Evolutionary conservation across 2,329 filamentous ascomycete genomes (phyloP).

Genomic region (Paraconiothyrium sp.): DNA sequence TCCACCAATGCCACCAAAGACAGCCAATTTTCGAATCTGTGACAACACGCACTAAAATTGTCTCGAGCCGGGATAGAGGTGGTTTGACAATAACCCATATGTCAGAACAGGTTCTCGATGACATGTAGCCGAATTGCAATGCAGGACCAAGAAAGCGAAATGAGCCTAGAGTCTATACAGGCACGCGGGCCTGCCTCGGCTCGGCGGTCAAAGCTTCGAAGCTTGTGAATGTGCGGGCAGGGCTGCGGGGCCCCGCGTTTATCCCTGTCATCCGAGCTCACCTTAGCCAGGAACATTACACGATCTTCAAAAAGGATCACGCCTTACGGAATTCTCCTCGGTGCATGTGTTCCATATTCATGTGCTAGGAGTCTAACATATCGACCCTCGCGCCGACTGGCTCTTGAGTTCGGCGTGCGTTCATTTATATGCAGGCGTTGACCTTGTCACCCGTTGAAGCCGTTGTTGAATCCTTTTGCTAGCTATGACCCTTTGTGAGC

Average conservation of each 20-base stretch:
- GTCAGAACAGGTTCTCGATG: neutral
- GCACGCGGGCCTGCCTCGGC: slow-evolving; percentile 3
- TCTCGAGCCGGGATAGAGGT: neutral
- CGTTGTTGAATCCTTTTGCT: no score
- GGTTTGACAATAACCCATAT: neutral
- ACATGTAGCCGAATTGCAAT: neutral
- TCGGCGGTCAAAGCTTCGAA: slow-evolving; percentile 6
- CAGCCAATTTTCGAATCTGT: neutral
- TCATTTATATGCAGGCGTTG: neutral
- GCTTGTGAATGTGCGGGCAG: slow-evolving; percentile 7
- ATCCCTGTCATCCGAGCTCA: neutral
- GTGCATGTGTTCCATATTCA: neutral
- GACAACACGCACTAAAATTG: neutral
- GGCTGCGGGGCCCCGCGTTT: slow-evolving; percentile 9
- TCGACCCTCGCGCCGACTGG: neutral
- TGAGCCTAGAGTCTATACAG: no score
- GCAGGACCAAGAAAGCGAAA: neutral
- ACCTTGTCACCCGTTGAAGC: neutral
- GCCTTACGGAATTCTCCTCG: neutral
- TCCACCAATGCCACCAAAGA: neutral
- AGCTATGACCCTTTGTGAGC: neutral
- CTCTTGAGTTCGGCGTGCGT: neutral
- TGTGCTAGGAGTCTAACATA: neutral
- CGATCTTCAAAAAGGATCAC: neutral
- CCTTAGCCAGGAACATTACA: neutral